phyloP scores from a whole-genome alignment of 2,329 filamentous ascomycete species.

The Davidsoniella neocaledoniae region DNA sequence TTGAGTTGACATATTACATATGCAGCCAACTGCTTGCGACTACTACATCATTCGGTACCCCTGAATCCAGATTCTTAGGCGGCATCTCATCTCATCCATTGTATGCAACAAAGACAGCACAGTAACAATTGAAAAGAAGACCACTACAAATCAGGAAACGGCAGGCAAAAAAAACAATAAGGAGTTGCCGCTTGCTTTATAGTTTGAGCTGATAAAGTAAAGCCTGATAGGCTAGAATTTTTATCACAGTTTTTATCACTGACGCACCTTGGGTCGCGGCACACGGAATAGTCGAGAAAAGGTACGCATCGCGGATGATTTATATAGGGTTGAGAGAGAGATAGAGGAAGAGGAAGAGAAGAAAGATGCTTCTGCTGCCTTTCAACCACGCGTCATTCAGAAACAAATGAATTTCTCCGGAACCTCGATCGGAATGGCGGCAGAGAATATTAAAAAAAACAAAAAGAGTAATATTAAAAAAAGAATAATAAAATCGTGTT shows the following conservation, averaged over 20 bases:
- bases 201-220: neutral
- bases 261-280: constrained; percentile 25
- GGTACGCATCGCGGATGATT: constrained; percentile 10
- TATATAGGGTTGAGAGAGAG: neutral
- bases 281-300: constrained; percentile 18
- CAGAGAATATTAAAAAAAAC: neutral
- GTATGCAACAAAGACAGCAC: neutral
- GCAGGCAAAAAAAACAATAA: neutral
- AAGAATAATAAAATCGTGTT: neutral
- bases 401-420: neutral
- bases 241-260: neutral
- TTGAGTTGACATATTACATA: neutral
- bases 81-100: neutral
- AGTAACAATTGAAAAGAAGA: neutral
- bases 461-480: neutral
- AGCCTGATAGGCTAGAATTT: neutral
- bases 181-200: neutral
- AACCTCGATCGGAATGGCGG: neutral
- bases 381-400: neutral
- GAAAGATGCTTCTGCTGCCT: neutral
- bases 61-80: neutral
- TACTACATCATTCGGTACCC: neutral
- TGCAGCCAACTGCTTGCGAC: neutral
- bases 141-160: neutral
- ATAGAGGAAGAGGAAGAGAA: neutral